Conservation (phyloP, 495 filamentous ascomycete species). For the Xylaria scruposa region DNA sequence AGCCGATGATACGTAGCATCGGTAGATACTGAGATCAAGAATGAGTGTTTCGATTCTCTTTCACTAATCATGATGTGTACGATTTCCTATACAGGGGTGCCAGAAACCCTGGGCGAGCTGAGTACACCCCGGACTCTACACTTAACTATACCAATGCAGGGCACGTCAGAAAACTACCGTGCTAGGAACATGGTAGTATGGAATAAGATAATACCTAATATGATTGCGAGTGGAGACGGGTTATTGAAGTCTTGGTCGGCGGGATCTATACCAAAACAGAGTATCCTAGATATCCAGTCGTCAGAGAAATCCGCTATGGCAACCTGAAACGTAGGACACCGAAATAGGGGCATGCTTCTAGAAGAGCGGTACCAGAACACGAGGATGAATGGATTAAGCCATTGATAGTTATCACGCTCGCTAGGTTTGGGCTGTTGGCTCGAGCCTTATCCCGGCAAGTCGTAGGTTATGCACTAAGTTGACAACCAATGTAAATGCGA, state of each 20-base stretch:
- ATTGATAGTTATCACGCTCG: neutral
- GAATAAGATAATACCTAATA: neutral
- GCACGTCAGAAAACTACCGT: neutral
- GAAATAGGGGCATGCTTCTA: neutral
- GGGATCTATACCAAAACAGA: neutral
- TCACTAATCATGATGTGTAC: neutral
- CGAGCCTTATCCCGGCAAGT: conserved; percentile 1
- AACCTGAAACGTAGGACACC: neutral
- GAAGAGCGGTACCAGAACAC: neutral
- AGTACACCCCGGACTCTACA: conserved; percentile 14
- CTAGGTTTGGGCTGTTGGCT: conserved; percentile 9
- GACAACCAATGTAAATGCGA: neutral
- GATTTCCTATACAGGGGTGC: neutral
- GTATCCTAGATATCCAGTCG: neutral
- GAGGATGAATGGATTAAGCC: neutral
- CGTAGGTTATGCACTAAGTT: neutral
- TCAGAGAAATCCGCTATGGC: neutral
- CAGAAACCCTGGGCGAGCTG: conserved; percentile 13
- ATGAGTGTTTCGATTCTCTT: neutral
- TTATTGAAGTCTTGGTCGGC: neutral
- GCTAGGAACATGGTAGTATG: neutral
- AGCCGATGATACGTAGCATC: neutral
- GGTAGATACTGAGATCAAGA: neutral
- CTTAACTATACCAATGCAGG: conserved; percentile 8
- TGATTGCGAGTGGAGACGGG: neutral